A percentile compares a stretch with the other conserved stretches of the same genome.
phyloP scores from a whole-genome alignment of 2,329 filamentous ascomycete species.

The Diplodia corticola region DNA sequence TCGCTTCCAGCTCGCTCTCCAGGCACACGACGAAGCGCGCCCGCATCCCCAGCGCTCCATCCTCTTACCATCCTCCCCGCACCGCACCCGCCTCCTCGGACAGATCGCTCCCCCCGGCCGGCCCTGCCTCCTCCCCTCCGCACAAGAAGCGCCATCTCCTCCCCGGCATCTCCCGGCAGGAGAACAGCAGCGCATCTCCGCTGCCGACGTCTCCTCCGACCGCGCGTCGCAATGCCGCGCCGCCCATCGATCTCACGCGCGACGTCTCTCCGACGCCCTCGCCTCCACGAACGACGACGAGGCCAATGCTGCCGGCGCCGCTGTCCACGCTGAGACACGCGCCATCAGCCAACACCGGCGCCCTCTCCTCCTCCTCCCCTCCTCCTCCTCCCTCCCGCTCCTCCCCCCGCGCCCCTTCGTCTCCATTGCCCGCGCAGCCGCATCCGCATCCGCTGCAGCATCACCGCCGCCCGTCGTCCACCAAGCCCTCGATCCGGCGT shows the following conservation, averaged over 20 bases:
- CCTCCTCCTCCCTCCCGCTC: too few species aligned
- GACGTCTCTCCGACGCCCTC: background rate
- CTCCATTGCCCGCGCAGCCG: too few species aligned
- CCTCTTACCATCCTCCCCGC: too few species aligned
- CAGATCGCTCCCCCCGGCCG: too few species aligned
- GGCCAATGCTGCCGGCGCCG: too few species aligned
- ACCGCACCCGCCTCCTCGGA: too few species aligned
- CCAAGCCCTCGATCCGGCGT: too few species aligned
- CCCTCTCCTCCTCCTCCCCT: too few species aligned
- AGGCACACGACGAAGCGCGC: background rate
- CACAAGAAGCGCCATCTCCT: background rate
- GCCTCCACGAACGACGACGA: background rate
- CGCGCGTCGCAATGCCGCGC: background rate
- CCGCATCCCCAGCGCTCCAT: too few species aligned
- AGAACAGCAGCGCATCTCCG: background rate
- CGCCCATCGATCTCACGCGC: constrained; percentile 4
- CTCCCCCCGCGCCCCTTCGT: too few species aligned
- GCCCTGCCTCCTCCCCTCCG: background rate
- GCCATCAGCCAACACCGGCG: background rate
- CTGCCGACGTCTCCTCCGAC: background rate
- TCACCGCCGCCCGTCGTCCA: too few species aligned
- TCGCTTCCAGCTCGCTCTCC: background rate
- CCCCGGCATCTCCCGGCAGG: background rate
- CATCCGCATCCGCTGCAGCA: too few species aligned
- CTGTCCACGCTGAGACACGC: background rate